Base-by-base conservation (phyloP, 2,329 filamentous ascomycete species). In the Colletotrichum noveboracense region DNA sequence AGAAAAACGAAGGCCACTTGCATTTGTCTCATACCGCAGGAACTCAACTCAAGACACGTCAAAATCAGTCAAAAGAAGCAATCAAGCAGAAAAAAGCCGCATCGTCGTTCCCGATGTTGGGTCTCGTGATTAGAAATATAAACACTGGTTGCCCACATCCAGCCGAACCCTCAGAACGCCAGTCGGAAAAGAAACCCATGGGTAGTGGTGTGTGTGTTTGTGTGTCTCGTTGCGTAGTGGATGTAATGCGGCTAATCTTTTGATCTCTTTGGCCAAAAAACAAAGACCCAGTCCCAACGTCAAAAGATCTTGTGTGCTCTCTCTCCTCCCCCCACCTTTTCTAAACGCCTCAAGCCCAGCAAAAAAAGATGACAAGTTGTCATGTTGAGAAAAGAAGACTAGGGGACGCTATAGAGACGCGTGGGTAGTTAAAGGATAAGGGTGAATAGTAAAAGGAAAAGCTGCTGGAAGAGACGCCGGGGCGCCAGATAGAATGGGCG, bases 401-500 rank as follows among this genome's bases (percentile, higher is more conserved):
- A 55, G 26, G 24, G 21, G 34, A 21, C 56, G 74, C 70, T 69
- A 65, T 73, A 65, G 56, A 24, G 18, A 52, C 64, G 70, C 65
- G 64, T 21, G 12, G 28, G 48, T 61, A 74, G 70, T 73, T 76
- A 66, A 74, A 74, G 70, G 56, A 48, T 73, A 62, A 30, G 38
- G 58, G 58, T 21, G 18, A 69, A 48, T 18, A 26, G 55, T 36
- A 28, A 26, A 21, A 70, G 28, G 8, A 38, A 34, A 21, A 55
- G 55, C 34, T 43, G 55, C 34, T 43, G 24, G 18, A 16, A 12
- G 10, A 24, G 56, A 43, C 32, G 16, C 26, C 58, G 7, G 16
- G 21, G 21, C 43, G 43, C 18, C 26, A 18, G 38, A 13, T 34
- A 6, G 34, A 58, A 24, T 18, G 34, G 16, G 21, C 43, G 34